Base-by-base conservation (phyloP, 441 rosid species). In the Euphorbia schlechtendalii region DNA sequence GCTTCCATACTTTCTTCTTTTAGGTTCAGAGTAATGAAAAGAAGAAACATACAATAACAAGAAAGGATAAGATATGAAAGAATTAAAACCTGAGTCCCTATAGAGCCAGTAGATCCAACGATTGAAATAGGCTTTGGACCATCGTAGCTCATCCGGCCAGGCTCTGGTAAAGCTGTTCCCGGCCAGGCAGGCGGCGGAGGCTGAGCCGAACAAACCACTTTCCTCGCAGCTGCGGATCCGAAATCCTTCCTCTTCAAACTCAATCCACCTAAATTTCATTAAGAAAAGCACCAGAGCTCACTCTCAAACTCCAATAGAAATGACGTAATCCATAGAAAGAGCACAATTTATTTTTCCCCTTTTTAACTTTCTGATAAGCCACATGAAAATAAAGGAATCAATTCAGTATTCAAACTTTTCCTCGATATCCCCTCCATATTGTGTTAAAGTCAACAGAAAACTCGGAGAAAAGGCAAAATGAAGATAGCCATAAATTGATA, bases 41-140 rank as follows among this genome's bases (percentile, higher is more conserved):
- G 51, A 51, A 49, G 12, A 13, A 15, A 51, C 28, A 8, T 0
- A 8, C 2, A 24, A 59, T 22, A 5, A 34, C n/a, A 18, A 22
- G 21, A 21, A 41, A 34, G 59, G 46, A 24, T 10, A 48, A 48
- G 41, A 40, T 15, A 30, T 17, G 30, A 53, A 11, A 15, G 24
- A 18, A 49, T 61, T 10, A 55, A 43, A 30, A 92, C 97, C 94
- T 92, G 98, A 62, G 98, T 93, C 64, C 98, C 95, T 67, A 93
- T 86, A 45, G 98, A 93, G 74, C 97, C 97, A 64, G 97, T 93
- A 27, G 98, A 93, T 63, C 98, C 98, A 73, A 93, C 79, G 43
- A 93, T 73, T 4, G 97, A 90, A 59, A 93, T 81, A 14, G 95
- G 97, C 71, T 90, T 93, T 0, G 96, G 96, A 68, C 97, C 95